Conservation (phyloP, 208 protist genomes). For the Trichomonas tenax region DNA sequence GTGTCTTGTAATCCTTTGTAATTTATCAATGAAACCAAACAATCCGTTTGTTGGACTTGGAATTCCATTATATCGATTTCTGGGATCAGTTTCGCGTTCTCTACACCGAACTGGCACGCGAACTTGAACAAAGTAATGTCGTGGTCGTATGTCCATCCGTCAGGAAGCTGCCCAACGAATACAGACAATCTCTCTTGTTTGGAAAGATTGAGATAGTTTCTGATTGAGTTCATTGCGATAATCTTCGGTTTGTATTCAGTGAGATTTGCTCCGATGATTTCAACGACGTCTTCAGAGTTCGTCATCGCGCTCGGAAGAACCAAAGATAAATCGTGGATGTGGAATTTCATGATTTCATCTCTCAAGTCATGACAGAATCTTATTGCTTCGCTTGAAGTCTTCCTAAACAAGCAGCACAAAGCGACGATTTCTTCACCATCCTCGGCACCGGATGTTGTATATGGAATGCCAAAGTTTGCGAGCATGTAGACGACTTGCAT, state of each 20-base stretch:
- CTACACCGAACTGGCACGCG: background rate
- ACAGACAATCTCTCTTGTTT: background rate
- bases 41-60: background rate
- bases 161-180: background rate
- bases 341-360: background rate
- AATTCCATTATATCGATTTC: background rate
- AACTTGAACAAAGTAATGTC: background rate
- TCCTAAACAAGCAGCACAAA: background rate
- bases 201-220: background rate
- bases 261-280: background rate
- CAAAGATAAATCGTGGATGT: background rate
- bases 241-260: background rate
- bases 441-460: background rate
- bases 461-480: background rate
- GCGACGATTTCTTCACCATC: background rate
- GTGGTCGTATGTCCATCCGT: background rate
- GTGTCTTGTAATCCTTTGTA: background rate
- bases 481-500: background rate
- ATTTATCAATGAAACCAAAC: background rate
- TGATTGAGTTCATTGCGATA: background rate
- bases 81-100: background rate
- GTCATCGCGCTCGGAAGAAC: background rate
- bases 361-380: background rate
- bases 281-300: background rate
- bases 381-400: background rate